phyloP scores from a whole-genome alignment of 208 protist species.

The Angomonas deanei region DNA sequence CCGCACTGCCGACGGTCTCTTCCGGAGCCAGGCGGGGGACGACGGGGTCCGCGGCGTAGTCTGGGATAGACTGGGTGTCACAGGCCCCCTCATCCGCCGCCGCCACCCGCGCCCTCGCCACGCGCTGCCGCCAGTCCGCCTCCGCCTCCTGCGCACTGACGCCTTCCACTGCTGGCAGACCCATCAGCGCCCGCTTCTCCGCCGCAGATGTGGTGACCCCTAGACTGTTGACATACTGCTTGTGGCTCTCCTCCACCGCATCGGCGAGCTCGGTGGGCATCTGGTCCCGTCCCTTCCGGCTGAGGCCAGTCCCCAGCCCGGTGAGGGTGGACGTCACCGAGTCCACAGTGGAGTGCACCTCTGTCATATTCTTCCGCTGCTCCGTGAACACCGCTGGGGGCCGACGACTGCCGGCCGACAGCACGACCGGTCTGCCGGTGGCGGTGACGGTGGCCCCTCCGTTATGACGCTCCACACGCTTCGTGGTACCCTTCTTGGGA shows the following conservation, averaged over 20 bases:
- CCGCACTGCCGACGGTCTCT: conserved; percentile 15
- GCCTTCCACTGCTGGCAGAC: not conserved
- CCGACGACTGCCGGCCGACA: conserved; percentile 28
- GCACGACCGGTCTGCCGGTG: conserved; percentile 13
- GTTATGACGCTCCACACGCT: not conserved
- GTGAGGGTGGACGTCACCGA: conserved; percentile 27
- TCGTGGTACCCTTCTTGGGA: not conserved
- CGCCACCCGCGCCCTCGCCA: conserved; percentile 43
- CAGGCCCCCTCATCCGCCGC: conserved; percentile 63
- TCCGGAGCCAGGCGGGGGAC: conserved; percentile 23
- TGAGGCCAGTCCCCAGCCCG: conserved; percentile 23
- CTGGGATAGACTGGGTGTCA: conserved; percentile 59
- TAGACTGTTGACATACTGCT: not conserved
- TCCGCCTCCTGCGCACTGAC: conserved; percentile 14
- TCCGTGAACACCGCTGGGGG: conserved; percentile 49
- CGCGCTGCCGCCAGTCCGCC: conserved; percentile 18
- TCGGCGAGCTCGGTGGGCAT: conserved; percentile 15
- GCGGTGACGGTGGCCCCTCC: conserved; percentile 13
- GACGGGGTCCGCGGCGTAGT: conserved; percentile 58
- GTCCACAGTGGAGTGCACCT: conserved; percentile 19
- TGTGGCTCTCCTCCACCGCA: conserved; percentile 18
- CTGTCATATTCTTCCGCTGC: conserved; percentile 20
- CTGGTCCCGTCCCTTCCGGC: conserved; percentile 13
- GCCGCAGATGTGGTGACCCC: conserved; percentile 1
- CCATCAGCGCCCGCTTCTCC: conserved; percentile 5